Base-by-base conservation (phyloP, 768 basidiomycete genomes). In the Fomitopsis pulvina region DNA sequence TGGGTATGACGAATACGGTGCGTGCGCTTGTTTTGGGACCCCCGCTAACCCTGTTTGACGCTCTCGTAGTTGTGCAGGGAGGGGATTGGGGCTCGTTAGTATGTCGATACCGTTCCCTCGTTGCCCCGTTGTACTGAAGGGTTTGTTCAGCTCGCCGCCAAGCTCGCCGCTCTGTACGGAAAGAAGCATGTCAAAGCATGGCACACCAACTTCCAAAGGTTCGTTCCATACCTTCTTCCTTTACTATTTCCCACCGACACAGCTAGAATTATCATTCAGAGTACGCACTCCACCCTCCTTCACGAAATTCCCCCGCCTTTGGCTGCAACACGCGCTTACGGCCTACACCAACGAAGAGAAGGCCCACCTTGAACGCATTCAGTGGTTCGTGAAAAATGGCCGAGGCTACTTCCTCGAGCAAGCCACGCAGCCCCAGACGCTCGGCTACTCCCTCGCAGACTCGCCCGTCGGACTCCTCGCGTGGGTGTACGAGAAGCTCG, bases 371-470 rank as follows among this genome's bases (percentile, higher is more conserved):
- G 60, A 66, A 34, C 57, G 65, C 14, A 57, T 62, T 0, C 25
- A 53, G 30, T 64, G 60, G 61, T 72, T 67, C 54, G 25, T 51
- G 10, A 55, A 48, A 1, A 56, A 63, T 14, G 70, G 69, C 5
- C 39, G 39, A 0, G 77, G 74, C 6, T 79, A 78, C 55, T 64
- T 60, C 43, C 11, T 44, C 6, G 54, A 66, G 42, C 77, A 77
- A 52, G 30, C 56, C 8, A 65, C 64, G 1, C 48, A 58, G 42
- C 65, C 65, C 2, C 63, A 66, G 40, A 66, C 65, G 6, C 18
- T 67, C 16, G 80, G 77, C 1, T 81, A 81, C 52, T 58, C 66
- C 16, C 64, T 82, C 3, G 64, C 77, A 2, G 80, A 82, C 54
- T 80, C 78, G 21, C 81, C 80, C 6, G 67, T 69, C 9, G 80